These are phyloP conservation scores for Penicillium sp. DNA, from an alignment of 2,329 filamentous ascomycete species.

Conservation along the genomic window DNA sequence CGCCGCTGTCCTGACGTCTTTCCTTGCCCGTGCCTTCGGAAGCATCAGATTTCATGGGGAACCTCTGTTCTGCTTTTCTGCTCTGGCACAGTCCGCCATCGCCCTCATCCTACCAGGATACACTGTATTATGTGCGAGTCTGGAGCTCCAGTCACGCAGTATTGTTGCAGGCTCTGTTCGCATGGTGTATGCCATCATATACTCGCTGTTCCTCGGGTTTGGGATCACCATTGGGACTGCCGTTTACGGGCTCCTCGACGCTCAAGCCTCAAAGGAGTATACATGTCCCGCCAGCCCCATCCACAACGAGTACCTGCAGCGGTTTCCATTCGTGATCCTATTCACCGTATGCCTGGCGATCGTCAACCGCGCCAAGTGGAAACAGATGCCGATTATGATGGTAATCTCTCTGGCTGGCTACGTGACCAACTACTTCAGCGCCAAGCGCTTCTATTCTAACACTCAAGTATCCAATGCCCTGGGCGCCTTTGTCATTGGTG, in stretches of 20 bases:
- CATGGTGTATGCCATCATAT: conserved; percentile 66
- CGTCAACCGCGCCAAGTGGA: conserved; percentile 74
- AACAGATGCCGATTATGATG: conserved; percentile 67
- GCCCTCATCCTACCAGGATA: conserved; percentile 65
- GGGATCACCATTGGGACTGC: conserved; percentile 60
- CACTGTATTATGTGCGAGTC: conserved; percentile 51
- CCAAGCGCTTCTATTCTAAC: conserved; percentile 58
- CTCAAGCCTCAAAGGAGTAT: conserved; percentile 43
- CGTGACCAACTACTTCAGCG: conserved; percentile 64
- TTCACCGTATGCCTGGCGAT: conserved; percentile 64
- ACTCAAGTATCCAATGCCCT: conserved; percentile 69
- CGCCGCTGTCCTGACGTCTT: conserved; percentile 58
- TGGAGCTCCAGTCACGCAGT: conserved; percentile 61
- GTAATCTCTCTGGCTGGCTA: conserved; percentile 65
- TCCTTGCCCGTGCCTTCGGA: conserved; percentile 59
- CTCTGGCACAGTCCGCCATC: conserved; percentile 63
- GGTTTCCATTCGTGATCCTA: conserved; percentile 66
- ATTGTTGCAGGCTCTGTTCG: conserved; percentile 63
- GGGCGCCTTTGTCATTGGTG: conserved; percentile 65
- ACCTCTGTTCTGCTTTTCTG: conserved; percentile 60
- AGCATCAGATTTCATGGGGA: conserved; percentile 45
- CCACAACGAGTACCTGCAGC: conserved; percentile 39
- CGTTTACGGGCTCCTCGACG: conserved; percentile 55
- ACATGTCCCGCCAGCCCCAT: conserved; percentile 44
- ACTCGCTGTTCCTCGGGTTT: conserved; percentile 63